Percentiles rank a stretch among this genome's conserved stretches.
Conservation (phyloP, 306 rosid species). For the Vigna trinervia region DNA sequence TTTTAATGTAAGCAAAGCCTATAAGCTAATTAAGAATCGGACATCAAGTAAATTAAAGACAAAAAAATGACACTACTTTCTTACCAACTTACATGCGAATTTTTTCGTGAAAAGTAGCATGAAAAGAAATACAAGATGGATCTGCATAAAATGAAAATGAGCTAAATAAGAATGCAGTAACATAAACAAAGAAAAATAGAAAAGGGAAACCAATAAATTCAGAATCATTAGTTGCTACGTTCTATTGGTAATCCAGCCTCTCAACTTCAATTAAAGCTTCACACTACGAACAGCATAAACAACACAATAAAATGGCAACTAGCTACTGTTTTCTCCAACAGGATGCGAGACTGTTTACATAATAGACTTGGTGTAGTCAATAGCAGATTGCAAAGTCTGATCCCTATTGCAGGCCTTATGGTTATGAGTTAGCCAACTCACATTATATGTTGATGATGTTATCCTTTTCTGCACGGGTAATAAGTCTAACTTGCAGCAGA, state of each 20-base stretch:
- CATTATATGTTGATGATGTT: no score
- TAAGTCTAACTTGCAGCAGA: no score
- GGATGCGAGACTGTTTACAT: background rate
- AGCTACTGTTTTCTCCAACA: background rate
- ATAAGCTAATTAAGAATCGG: slow-evolving; percentile 12
- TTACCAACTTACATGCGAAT: slow-evolving; percentile 74
- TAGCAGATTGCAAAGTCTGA: background rate
- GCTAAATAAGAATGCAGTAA: slow-evolving; percentile 39
- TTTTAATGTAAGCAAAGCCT: background rate
- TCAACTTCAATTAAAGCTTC: slow-evolving; percentile 24
- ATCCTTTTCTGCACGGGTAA: no score
- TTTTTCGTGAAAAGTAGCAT: slow-evolving; percentile 81
- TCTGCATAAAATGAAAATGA: slow-evolving; percentile 61
- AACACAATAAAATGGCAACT: background rate
- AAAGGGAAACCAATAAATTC: slow-evolving; percentile 3
- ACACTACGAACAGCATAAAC: background rate
- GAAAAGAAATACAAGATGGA: slow-evolving; percentile 75
- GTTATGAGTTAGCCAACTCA: no score
- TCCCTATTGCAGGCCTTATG: no score
- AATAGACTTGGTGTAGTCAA: slow-evolving; percentile 2
- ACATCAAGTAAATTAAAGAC: slow-evolving; percentile 29
- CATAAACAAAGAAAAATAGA: slow-evolving; percentile 18
- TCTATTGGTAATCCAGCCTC: background rate
- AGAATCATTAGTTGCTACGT: background rate
- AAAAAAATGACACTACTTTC: slow-evolving; percentile 23